Evolutionary conservation across 2,329 filamentous ascomycete species (phyloP), one percentile per base, ranked within the genome.

Genomic region (Hypocreales sp.): DNA sequence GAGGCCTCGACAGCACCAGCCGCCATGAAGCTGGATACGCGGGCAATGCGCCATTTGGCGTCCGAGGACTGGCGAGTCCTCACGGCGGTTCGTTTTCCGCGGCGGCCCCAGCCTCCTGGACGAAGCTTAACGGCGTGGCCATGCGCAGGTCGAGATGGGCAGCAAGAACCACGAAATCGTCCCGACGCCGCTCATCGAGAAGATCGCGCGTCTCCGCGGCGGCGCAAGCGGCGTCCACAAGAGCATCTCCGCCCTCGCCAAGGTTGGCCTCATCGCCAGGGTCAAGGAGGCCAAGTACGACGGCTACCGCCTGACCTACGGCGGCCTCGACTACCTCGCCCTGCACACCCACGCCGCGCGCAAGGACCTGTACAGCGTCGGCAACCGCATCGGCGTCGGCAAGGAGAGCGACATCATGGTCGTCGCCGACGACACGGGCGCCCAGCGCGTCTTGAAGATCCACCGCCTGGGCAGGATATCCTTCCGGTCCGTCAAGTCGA

Each of bases 341-440:
- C 67, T 98, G 29, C 84, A 95, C 56, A 75, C 83, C 1, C 78
- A 95, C 50, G 77, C 86, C 31, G 79, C 80, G 42, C 66, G 73
- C 37, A 77, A 79, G 40, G 70, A 68, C 30, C 69, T 95, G 22
- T 95, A 92, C 66, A 92, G 81, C 40, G 82, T 95, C 4, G 90
- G 90, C 28, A 90, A 79, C 51, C 80, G 92, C 45, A 82, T 98
- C 38, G 90, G 92, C 25, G 86, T 95, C 4, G 90, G 90, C 29
- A 98, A 98, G 53, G 90, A 98, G 58, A 92, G 82, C 40, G 90
- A 98, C 47, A 95, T 98, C 46, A 80, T 92, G 53, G 77, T 95
- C 31, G 86, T 93, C 26, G 87, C 90, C 30, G 74, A 84, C 43
- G 66, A 83, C 28, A 67, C 65, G 5, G 84, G 83, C 31, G 60